Conservation (phyloP, 1,284 basidiomycete genomes). For the Tilletiopsis washingtonensis region DNA sequence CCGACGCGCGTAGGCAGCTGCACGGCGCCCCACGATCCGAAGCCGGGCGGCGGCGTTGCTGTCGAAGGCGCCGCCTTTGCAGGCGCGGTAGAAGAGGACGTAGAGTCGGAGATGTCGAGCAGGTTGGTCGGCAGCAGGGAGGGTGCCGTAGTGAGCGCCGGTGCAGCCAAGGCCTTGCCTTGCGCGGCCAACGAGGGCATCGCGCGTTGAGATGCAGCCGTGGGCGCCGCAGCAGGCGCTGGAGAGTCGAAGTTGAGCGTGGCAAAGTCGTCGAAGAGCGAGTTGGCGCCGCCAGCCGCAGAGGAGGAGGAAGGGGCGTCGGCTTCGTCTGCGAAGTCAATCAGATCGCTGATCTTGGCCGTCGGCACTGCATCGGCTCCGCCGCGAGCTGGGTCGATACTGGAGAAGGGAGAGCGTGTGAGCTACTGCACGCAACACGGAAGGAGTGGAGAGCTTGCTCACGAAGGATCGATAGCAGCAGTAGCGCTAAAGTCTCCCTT, state of each 20-base stretch:
- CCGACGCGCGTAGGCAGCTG: background rate
- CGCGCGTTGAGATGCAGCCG: background rate
- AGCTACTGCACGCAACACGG: background rate
- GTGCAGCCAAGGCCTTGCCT: no score
- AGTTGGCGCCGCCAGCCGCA: background rate
- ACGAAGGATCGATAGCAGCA: conserved; percentile 54
- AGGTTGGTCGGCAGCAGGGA: conserved; percentile 11
- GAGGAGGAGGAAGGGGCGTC: background rate
- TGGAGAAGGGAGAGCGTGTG: background rate
- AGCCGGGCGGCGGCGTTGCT: background rate
- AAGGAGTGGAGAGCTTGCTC: conserved; percentile 7
- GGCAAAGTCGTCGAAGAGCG: conserved; percentile 37
- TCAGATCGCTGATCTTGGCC: conserved; percentile 40
- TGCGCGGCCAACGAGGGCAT: no score
- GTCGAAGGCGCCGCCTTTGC: background rate
- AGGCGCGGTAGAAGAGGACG: background rate
- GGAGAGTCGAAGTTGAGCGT: conserved; percentile 31
- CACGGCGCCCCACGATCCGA: background rate
- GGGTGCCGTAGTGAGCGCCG: background rate
- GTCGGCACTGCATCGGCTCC: conserved; percentile 39
- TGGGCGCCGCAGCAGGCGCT: background rate
- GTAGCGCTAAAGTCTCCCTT: conserved; percentile 70
- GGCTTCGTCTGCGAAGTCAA: conserved; percentile 41
- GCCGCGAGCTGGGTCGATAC: conserved; percentile 35
- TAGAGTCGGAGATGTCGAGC: background rate